Percentiles rank a stretch among this genome's conserved stretches.
phyloP scores from a whole-genome alignment of 2,329 filamentous ascomycete species.

The Lachnellula occidentalis region DNA sequence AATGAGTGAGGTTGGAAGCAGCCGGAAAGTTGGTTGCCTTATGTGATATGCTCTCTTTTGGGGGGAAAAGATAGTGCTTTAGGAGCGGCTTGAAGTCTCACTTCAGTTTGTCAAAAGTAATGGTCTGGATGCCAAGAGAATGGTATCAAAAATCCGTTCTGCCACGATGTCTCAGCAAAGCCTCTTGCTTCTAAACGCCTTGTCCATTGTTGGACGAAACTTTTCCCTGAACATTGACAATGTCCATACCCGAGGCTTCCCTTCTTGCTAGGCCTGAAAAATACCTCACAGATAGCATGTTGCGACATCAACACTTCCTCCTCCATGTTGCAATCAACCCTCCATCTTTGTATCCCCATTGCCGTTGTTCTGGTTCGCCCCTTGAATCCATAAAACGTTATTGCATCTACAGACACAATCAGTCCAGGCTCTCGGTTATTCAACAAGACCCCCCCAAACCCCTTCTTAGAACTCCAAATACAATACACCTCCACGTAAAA shows the following conservation, averaged over 20 bases:
- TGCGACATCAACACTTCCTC: neutral
- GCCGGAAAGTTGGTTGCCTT: slow-evolving; percentile 62
- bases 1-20: slow-evolving; percentile 62
- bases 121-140: neutral
- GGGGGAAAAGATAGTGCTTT: neutral
- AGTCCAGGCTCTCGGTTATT: neutral
- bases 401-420: slow-evolving; percentile 60
- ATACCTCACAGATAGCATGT: neutral
- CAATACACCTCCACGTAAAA: neutral
- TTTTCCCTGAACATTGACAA: slow-evolving; percentile 7
- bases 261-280: neutral
- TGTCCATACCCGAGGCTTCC: neutral
- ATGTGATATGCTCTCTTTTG: slow-evolving; percentile 44
- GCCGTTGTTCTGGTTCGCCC: slow-evolving; percentile 45
- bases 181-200: slow-evolving; percentile 24
- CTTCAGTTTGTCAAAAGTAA: neutral
- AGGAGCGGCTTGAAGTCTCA: neutral
- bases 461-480: neutral
- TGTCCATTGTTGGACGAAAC: slow-evolving; percentile 21
- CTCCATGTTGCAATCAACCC: slow-evolving; percentile 27
- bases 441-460: too few species aligned
- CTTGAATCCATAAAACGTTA: slow-evolving; percentile 90
- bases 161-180: slow-evolving; percentile 18
- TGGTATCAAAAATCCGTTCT: slow-evolving; percentile 19
- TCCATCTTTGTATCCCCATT: slow-evolving; percentile 55